Evolutionary conservation across 768 basidiomycete genomes (phyloP).

Genomic region (Dioszegia hungarica): DNA sequence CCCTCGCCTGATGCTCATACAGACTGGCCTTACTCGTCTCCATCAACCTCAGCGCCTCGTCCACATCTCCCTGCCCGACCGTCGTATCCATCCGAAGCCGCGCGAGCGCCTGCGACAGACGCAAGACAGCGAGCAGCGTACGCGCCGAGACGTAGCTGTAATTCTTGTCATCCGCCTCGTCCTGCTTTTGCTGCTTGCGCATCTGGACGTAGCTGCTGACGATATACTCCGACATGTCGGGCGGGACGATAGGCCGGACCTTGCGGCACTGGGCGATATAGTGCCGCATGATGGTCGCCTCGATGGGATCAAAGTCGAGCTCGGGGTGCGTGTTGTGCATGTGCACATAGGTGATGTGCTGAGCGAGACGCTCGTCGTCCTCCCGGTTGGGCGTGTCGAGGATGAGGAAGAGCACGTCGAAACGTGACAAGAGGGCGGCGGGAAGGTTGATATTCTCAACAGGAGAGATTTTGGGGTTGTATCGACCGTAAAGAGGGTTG

Average conservation of each 20-base stretch:
- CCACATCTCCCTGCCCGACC: constrained; percentile 82
- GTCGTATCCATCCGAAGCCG: constrained; percentile 76
- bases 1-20: constrained; percentile 64
- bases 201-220: constrained; percentile 94
- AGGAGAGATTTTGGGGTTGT: constrained; percentile 95
- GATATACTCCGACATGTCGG: constrained; percentile 81
- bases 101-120: constrained; percentile 89
- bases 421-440: constrained; percentile 90
- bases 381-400: constrained; percentile 92
- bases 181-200: constrained; percentile 86
- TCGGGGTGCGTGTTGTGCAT: constrained; percentile 90
- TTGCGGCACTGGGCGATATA: constrained; percentile 90
- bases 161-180: constrained; percentile 77
- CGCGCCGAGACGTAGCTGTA: constrained; percentile 95
- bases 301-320: constrained; percentile 68
- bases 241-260: constrained; percentile 83
- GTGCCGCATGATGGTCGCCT: constrained; percentile 84
- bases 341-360: constrained; percentile 96
- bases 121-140: constrained; percentile 87
- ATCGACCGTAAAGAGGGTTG: constrained; percentile 94
- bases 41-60: constrained; percentile 95
- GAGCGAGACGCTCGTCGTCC: constrained; percentile 90
- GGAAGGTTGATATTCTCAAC: constrained; percentile 99
- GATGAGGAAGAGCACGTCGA: constrained; percentile 93
- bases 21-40: constrained; percentile 91